Evolutionary conservation across 2,329 filamentous ascomycete species (phyloP), one percentile per base, ranked within the genome.

Genomic region (Alternaria tenuissima): DNA sequence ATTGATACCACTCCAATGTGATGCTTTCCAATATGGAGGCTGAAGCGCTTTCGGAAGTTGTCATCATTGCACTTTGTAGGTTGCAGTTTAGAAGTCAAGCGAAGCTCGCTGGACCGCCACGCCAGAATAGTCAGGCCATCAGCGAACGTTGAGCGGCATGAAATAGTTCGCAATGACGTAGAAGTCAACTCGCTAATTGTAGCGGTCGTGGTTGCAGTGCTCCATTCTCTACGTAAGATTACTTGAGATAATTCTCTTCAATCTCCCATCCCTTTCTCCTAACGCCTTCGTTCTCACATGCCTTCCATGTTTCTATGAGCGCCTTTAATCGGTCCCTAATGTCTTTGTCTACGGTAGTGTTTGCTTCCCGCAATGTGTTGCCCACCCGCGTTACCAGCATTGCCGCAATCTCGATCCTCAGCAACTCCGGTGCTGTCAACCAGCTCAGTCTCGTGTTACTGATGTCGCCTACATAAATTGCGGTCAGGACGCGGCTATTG

Each of bases 351-450:
- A 56, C 20, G 8, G 51, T 22, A 30, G 22, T 14, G 8, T 61
- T 43, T 4, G 51, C 14, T 14, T 34, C 42, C 20, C 41, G 16
- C 14, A 52, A 39, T 0, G n/a, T n/a, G 18, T 2, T 1, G 3
- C 24, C 42, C 9, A 32, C 60, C 8, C 22, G 18, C 42, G 52
- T 24, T 3, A 75, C 18, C 26, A 76, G 53, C 7, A 51, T 32
- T 0, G 52, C 63, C 7, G 74, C 72, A 34, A 76, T 11, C n/a
- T 74, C 67, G 2, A 75, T 64, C 34, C 67, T 58, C 43, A 76
- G 36, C 20, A 67, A 22, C n/a, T 74, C 71, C 11, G 60, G 56
- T 24, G 53, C 39, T 4, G 65, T 70, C 54, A 75, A 41, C 69
- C 69, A 72, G 2, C 59, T 66, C 52, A 72, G 36, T 22, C 55